phyloP scores from a whole-genome alignment of 2,329 filamentous ascomycete species.

The Sporothrix schenckii region DNA sequence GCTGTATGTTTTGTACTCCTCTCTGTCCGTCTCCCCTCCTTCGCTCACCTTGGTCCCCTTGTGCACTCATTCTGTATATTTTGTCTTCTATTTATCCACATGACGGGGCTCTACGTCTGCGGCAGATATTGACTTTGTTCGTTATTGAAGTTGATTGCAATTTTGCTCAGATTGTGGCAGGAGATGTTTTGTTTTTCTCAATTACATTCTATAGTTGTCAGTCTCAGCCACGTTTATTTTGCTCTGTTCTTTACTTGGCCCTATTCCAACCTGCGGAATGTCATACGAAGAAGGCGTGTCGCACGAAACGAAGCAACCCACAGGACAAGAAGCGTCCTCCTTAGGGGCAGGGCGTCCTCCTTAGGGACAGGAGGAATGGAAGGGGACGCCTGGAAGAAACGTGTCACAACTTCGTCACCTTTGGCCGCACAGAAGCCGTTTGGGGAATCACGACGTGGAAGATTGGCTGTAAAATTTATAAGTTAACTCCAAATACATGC shows the following conservation, averaged over 20 bases:
- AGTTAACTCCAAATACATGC: too few species aligned
- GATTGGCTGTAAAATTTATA: too few species aligned
- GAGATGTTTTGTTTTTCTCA: too few species aligned
- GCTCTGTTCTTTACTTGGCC: neutral
- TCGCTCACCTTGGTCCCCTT: neutral
- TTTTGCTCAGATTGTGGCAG: too few species aligned
- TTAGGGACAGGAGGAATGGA: too few species aligned
- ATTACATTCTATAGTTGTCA: neutral
- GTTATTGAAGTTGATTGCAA: too few species aligned
- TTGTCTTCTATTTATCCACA: neutral
- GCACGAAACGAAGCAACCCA: neutral
- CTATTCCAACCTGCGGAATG: neutral
- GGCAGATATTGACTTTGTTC: neutral
- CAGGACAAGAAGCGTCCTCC: neutral
- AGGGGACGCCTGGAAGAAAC: neutral
- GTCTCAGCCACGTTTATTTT: neutral
- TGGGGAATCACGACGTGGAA: too few species aligned
- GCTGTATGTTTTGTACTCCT: neutral
- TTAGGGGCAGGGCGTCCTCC: too few species aligned
- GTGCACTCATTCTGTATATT: neutral
- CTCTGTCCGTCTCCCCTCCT: too few species aligned
- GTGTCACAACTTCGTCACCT: neutral
- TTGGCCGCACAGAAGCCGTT: neutral
- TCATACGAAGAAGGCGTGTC: neutral
- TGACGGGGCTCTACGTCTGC: constrained; percentile 10